These are phyloP conservation scores for Fusarium pseudocircinatum DNA, from an alignment of 2,329 filamentous ascomycete genomes.

Conservation along the genomic window DNA sequence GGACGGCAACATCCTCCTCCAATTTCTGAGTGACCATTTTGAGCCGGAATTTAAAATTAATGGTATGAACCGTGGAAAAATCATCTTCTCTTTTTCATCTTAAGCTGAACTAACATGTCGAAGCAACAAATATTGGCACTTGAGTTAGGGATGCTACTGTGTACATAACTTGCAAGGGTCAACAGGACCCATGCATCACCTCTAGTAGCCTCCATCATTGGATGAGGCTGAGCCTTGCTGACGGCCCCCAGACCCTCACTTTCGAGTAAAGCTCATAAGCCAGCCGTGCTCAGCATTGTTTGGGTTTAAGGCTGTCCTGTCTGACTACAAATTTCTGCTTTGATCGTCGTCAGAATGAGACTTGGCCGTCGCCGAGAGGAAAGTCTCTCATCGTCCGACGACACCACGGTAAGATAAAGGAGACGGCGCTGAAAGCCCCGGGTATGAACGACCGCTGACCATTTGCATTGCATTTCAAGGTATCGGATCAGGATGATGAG, in stretches of 20 bases:
- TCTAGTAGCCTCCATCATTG: not conserved
- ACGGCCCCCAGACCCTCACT: not conserved
- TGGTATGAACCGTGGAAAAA: not conserved
- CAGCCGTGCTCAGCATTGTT: not conserved
- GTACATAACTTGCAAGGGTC: not conserved
- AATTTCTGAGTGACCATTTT: not conserved
- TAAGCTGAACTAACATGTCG: not conserved
- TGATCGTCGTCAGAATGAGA: not conserved
- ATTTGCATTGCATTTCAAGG: not conserved
- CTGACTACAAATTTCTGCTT: not conserved
- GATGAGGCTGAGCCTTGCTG: not conserved
- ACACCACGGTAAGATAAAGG: not conserved
- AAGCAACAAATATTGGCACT: not conserved
- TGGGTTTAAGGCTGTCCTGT: not conserved
- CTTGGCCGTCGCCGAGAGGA: conserved; percentile 5
- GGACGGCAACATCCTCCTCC: not conserved
- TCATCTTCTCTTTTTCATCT: not conserved
- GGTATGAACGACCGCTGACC: not conserved
- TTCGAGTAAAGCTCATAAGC: not conserved
- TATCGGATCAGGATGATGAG: conserved; percentile 5
- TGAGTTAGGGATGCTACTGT: not conserved
- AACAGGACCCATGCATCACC: not conserved
- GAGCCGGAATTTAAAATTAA: not conserved
- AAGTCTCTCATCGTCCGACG: not conserved
- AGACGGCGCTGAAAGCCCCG: not conserved